A percentile compares a stretch with the other conserved stretches of the same genome.
Evolutionary conservation across 139 green algal species (phyloP).

Genomic region (Chlorella sp.): DNA sequence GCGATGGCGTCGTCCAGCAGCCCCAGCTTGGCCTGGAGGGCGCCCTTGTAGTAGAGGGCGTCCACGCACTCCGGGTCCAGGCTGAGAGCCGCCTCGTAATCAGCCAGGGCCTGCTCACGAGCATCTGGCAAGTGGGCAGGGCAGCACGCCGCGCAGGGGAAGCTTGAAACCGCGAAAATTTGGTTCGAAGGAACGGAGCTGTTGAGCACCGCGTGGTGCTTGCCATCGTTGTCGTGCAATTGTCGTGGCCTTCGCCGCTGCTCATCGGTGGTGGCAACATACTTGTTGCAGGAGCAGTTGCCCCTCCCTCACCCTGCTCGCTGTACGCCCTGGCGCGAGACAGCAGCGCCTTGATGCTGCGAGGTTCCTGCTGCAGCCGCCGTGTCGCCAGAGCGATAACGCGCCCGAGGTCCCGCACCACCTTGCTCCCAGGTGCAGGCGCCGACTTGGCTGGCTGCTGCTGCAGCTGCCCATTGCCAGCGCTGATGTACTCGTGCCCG

Average conservation of each 20-base stretch:
- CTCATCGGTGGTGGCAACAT: not conserved
- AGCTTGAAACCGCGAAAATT: not conserved
- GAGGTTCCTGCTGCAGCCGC: not conserved
- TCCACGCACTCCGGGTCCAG: not conserved
- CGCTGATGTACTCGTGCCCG: too few relatives aligned
- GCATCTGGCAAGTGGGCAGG: not conserved
- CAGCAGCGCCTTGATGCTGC: not conserved
- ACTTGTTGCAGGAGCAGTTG: not conserved
- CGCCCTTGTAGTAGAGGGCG: not conserved
- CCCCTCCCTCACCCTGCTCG: not conserved
- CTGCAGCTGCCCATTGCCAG: too few relatives aligned
- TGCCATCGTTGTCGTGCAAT: not conserved
- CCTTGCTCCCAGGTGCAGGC: too few relatives aligned
- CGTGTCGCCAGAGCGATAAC: not conserved
- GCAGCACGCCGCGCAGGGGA: not conserved
- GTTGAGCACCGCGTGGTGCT: not conserved
- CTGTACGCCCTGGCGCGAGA: not conserved
- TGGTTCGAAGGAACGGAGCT: not conserved
- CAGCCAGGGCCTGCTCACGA: not conserved
- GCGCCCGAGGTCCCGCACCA: too few relatives aligned
- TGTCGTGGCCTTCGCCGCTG: not conserved
- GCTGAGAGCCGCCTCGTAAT: not conserved
- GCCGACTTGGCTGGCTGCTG: too few relatives aligned
- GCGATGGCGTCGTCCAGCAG: slow-evolving; percentile 12
- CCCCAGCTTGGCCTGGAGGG: not conserved